phyloP scores from a whole-genome alignment of 106 monocot genomes.

The Dioscorea alata region DNA sequence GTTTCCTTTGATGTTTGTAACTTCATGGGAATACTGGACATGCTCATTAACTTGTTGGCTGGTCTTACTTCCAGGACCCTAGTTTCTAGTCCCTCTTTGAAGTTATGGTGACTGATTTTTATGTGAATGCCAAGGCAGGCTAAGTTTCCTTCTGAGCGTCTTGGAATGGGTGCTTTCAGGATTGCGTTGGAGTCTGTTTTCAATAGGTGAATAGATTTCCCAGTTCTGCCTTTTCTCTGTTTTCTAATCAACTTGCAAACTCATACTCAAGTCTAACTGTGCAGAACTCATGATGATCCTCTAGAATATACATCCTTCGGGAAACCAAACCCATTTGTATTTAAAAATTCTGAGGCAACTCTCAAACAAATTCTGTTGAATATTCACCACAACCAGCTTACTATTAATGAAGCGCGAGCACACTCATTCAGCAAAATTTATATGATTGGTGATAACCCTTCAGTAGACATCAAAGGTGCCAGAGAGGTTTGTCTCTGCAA shows the following conservation, averaged over 20 bases:
- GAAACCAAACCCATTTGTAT: conserved; percentile 86
- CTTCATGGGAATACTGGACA: background rate
- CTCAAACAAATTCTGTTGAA: conserved; percentile 39
- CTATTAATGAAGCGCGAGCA: conserved; percentile 5
- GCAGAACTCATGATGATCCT: conserved; percentile 50
- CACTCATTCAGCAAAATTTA: conserved; percentile 57
- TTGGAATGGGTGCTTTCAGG: conserved; percentile 99
- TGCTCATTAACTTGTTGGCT: background rate
- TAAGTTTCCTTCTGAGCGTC: conserved; percentile 80
- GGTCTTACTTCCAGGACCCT: too few species aligned
- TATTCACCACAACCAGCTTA: conserved; percentile 7
- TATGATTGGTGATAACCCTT: conserved; percentile 97
- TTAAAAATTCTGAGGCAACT: conserved; percentile 75
- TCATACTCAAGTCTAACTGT: conserved; percentile 7
- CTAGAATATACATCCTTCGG: conserved; percentile 81
- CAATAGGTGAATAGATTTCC: conserved; percentile 43
- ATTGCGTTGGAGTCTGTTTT: conserved; percentile 82
- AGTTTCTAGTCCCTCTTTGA: too few species aligned
- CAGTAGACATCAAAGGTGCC: conserved; percentile 86
- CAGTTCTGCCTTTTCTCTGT: background rate
- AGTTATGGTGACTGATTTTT: conserved; percentile 4
- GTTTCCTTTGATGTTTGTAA: background rate
- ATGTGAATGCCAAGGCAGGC: conserved; percentile 40
- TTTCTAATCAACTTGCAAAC: conserved; percentile 4
- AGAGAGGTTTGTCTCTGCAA: conserved; percentile 46